Conservation (phyloP, 148 eudicot species). For the Rhododendron griersonianum region DNA sequence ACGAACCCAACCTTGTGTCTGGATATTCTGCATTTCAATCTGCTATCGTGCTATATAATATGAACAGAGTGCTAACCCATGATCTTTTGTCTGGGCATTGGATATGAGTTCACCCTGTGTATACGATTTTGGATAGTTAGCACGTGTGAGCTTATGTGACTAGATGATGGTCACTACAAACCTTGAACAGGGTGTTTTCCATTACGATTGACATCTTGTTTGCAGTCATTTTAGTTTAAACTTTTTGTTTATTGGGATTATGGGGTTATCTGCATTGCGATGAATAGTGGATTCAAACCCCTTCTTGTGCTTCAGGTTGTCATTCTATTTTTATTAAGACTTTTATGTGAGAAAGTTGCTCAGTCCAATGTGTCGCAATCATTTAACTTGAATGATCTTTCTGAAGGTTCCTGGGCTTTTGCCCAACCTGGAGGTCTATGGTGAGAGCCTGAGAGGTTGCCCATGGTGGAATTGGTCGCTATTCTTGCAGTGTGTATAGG, state of each 20-base stretch:
- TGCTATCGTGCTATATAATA: neutral
- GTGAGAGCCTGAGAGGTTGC: constrained; percentile 54
- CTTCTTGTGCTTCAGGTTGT: neutral
- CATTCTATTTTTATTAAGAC: constrained; percentile 7
- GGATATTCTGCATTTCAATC: neutral
- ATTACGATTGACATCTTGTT: neutral
- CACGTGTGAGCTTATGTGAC: neutral
- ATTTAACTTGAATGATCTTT: constrained; percentile 73
- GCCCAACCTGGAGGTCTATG: constrained; percentile 86
- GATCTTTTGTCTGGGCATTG: neutral
- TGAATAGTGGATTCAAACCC: neutral
- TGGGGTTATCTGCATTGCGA: neutral
- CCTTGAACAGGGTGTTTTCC: neutral
- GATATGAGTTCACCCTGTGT: neutral
- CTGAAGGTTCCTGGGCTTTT: constrained; percentile 83
- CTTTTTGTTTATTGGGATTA: neutral
- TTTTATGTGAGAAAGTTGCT: constrained; percentile 34
- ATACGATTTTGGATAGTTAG: neutral
- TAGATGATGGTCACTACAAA: neutral
- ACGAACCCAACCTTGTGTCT: neutral
- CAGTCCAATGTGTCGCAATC: constrained; percentile 36
- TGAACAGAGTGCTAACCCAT: neutral
- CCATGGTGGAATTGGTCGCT: constrained; percentile 81
- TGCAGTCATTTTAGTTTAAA: neutral
- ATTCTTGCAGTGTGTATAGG: constrained; percentile 71